Conservation (phyloP, 2,329 filamentous ascomycete genomes). For the Dryadomyces quercivorus region DNA sequence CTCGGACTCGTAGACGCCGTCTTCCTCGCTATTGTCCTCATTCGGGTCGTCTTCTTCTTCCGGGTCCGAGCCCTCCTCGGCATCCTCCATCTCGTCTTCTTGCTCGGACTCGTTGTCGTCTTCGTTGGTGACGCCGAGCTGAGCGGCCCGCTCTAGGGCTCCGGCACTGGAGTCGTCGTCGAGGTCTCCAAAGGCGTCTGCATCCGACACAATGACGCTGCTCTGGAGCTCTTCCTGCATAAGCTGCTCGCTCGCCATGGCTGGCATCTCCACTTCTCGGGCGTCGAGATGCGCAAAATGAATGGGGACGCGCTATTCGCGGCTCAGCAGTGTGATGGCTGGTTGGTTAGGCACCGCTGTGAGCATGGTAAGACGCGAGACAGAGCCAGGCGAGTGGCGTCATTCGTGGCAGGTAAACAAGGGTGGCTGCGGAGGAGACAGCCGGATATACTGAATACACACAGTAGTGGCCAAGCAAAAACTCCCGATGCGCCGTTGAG, state of each 20-base stretch:
- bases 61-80: slow-evolving; percentile 15
- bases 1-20: slow-evolving; percentile 13
- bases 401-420: slow-evolving; percentile 2
- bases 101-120: slow-evolving; percentile 5
- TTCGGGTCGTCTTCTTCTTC: slow-evolving; percentile 18
- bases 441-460: not conserved
- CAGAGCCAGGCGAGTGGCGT: not conserved
- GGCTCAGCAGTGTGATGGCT: not conserved
- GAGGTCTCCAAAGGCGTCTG: slow-evolving; percentile 17
- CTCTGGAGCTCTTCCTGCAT: slow-evolving; percentile 48
- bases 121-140: slow-evolving; percentile 16
- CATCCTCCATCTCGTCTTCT: slow-evolving; percentile 22
- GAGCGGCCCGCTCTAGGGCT: slow-evolving; percentile 12
- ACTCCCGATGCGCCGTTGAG: slow-evolving; percentile 6
- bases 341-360: slow-evolving; percentile 3
- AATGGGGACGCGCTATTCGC: not conserved
- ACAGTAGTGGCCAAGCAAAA: not conserved
- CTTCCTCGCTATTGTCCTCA: slow-evolving; percentile 12
- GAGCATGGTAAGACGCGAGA: slow-evolving; percentile 9
- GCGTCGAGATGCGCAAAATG: not conserved
- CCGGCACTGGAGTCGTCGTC: slow-evolving; percentile 22
- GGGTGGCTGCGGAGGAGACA: not conserved
- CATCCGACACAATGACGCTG: slow-evolving; percentile 39
- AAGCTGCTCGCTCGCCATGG: slow-evolving; percentile 38
- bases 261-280: not conserved